Evolutionary conservation across 768 basidiomycete species (phyloP), one percentile per base, ranked within the genome.

Genomic region (Rhizopogon salebrosus): DNA sequence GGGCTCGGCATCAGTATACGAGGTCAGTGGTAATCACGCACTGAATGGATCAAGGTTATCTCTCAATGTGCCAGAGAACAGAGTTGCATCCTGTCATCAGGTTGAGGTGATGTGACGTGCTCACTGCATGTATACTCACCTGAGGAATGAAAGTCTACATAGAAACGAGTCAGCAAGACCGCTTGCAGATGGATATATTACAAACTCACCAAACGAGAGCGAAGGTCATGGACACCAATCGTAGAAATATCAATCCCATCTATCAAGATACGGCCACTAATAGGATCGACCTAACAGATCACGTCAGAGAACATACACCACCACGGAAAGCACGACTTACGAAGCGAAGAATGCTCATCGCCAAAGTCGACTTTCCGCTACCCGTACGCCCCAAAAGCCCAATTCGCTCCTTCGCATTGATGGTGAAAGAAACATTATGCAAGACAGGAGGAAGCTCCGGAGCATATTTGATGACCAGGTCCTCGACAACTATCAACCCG

Each of bases 191-290:
- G n/a, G n/a, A n/a, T n/a, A 51, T 48, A 18, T 46, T 13, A 9
- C n/a, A 49, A 3, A 70, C 83, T 64, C 62, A 87, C 85, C 67
- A 89, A 58, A 56, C 84, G 79, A 1, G 87, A 85, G n/a, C 89
- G 77, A 56, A 95, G 63, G 64, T 93, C 92, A 61, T 92, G 82
- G 16, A 94, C 70, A 11, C 92, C 92, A 52, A 97, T 93, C 3
- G 73, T 84, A 1, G 85, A 85, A 48, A 93, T 91, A 62, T 95
- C 92, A 53, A 95, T 85, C 4, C 92, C 93, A 56, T 94, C 93
- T 18, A 95, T 84, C 41, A 89, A 27, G 48, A 97, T 92, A 22
- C 76, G 77, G 0, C 94, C 94, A 14, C 71, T 72, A 3, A 76
- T 71, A 1, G 93, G 91, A 62, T 95, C 92, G 16, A 85, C 81